Conservation (phyloP, 1,284 basidiomycete genomes). For the Inonotus hispidus region DNA sequence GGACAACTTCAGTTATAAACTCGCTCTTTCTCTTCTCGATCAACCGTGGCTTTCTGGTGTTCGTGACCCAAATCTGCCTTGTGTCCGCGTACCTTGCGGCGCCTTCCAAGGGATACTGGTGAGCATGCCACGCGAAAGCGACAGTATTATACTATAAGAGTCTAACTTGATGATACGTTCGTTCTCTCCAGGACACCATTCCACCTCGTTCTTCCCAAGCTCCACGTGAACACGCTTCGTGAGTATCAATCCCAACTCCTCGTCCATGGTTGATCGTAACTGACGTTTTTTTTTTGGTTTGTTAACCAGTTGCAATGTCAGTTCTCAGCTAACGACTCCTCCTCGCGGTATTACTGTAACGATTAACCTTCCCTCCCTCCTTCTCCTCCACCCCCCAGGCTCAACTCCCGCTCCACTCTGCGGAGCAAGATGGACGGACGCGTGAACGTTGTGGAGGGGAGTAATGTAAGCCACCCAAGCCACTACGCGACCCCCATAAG, state of each 20-base stretch:
- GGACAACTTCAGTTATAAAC: not conserved
- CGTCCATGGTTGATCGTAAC: too few species aligned
- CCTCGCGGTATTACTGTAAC: too few species aligned
- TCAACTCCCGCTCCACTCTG: not conserved
- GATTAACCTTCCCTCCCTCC: not conserved
- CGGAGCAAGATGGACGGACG: not conserved
- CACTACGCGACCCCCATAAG: not conserved
- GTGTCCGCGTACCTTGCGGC: not conserved
- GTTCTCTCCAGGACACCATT: not conserved
- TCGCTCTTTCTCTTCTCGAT: not conserved
- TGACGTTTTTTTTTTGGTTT: too few species aligned
- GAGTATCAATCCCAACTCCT: not conserved
- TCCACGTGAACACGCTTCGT: conserved; percentile 1
- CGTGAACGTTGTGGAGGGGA: not conserved
- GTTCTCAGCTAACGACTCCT: not conserved
- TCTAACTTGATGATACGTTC: not conserved
- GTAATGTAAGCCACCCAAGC: not conserved
- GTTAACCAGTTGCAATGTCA: conserved; percentile 1
- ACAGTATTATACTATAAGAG: too few species aligned
- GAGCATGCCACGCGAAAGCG: not conserved
- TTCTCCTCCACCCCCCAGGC: too few species aligned
- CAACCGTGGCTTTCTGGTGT: not conserved
- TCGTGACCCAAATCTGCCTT: not conserved
- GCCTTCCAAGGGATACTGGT: not conserved
- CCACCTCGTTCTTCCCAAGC: not conserved